phyloP scores from a whole-genome alignment of 2,329 filamentous ascomycete species.

The Diaporthe citrichinensis region DNA sequence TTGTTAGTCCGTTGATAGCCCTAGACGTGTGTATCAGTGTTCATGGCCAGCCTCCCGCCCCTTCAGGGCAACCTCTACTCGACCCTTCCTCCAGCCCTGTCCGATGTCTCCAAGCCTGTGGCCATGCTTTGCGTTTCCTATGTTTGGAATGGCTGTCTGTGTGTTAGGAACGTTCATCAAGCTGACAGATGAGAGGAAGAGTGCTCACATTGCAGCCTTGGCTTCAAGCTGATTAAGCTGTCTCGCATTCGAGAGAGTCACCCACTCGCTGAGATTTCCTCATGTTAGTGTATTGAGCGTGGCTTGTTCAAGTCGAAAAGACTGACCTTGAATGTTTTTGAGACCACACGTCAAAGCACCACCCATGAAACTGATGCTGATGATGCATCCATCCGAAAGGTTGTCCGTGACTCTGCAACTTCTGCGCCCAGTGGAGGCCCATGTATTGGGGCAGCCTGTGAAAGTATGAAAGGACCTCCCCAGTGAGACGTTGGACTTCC shows the following conservation, averaged over 20 bases:
- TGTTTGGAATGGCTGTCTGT: background rate
- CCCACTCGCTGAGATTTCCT: background rate
- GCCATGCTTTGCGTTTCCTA: too few species aligned
- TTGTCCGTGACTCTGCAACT: background rate
- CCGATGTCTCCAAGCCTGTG: too few species aligned
- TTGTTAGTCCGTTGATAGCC: constrained; percentile 13
- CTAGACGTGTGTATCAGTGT: constrained; percentile 1
- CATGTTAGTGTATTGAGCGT: background rate
- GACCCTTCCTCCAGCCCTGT: background rate
- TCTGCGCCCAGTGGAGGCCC: background rate
- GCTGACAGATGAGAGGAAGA: too few species aligned
- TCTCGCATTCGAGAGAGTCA: background rate
- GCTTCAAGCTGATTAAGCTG: background rate
- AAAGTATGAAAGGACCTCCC: background rate
- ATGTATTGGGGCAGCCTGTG: background rate
- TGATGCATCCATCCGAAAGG: background rate
- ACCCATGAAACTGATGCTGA: background rate
- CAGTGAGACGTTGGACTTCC: background rate
- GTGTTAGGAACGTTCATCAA: background rate
- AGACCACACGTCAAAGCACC: background rate
- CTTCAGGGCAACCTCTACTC: background rate
- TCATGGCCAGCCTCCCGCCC: background rate
- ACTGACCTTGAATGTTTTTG: background rate
- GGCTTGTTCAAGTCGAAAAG: background rate
- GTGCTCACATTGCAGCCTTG: background rate